phyloP scores from a whole-genome alignment of 305 asterid species.

The Solanum hybrid region DNA sequence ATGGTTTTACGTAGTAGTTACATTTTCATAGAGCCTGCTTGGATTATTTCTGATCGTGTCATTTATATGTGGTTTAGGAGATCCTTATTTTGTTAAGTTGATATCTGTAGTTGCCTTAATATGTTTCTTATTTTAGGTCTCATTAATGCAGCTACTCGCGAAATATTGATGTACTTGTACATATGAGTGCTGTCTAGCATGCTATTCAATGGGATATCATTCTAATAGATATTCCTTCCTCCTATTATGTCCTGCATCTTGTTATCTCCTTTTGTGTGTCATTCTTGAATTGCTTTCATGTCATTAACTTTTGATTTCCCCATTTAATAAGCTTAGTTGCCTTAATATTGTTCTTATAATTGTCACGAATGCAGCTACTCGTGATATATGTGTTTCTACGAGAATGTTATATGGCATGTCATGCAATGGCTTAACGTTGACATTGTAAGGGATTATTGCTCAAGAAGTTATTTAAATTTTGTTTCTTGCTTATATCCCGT shows the following conservation, averaged over 20 bases:
- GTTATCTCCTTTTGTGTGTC: not conserved
- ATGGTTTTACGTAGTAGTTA: not conserved
- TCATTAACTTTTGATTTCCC: not conserved
- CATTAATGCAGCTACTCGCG: not conserved
- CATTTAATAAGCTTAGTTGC: not conserved
- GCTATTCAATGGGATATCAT: not conserved
- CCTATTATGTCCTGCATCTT: not conserved
- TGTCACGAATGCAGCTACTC: not conserved
- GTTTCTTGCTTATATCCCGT: not conserved
- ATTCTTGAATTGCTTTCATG: not conserved
- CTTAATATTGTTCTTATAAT: not conserved
- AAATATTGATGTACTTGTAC: not conserved
- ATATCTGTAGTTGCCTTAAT: not conserved
- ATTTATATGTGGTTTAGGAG: not conserved
- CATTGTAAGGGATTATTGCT: not conserved
- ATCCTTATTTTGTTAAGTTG: not conserved
- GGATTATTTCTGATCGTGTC: not conserved
- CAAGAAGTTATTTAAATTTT: not conserved
- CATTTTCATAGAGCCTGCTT: not conserved
- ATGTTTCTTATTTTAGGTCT: not conserved
- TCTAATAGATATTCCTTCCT: not conserved
- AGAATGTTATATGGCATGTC: not conserved
- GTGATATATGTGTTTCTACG: not conserved
- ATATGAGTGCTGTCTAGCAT: not conserved
- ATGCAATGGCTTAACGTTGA: not conserved